These are phyloP conservation scores for Phytomonas sp. DNA, from an alignment of 208 protist species.

Conservation along the genomic window DNA sequence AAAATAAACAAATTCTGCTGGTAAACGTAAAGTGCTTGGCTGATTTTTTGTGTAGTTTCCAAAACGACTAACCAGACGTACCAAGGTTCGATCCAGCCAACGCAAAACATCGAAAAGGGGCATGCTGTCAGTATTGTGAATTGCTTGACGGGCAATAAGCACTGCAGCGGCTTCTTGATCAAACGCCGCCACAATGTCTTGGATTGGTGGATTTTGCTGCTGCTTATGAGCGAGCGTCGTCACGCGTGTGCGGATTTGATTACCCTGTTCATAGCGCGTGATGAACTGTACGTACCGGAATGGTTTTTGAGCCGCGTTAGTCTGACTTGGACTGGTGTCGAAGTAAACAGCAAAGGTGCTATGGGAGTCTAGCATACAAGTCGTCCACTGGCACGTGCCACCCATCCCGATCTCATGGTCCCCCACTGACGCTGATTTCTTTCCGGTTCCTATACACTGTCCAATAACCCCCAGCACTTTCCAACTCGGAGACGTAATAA, in stretches of 20 bases:
- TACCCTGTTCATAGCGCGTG: constrained; percentile 93
- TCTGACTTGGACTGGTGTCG: constrained; percentile 67
- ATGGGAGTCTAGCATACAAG: constrained; percentile 89
- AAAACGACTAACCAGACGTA: constrained; percentile 95
- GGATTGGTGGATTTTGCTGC: constrained; percentile 37
- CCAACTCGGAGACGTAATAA: constrained; percentile 92
- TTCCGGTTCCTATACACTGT: constrained; percentile 85
- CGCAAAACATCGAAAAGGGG: constrained; percentile 96
- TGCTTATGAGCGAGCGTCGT: constrained; percentile 72
- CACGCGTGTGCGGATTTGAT: constrained; percentile 75
- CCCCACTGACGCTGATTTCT: constrained; percentile 82
- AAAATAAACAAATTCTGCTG: constrained; percentile 92
- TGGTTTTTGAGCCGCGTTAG: constrained; percentile 16
- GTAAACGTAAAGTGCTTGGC: constrained; percentile 85
- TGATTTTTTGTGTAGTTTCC: constrained; percentile 90
- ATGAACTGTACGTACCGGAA: constrained; percentile 91
- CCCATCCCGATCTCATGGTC: constrained; percentile 94
- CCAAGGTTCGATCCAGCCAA: constrained; percentile 98
- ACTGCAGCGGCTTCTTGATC: constrained; percentile 97
- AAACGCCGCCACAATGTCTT: constrained; percentile 84
- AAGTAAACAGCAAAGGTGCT: constrained; percentile 96
- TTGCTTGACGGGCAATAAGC: constrained; percentile 94
- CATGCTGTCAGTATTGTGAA: constrained; percentile 94
- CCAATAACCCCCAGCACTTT: constrained; percentile 95
- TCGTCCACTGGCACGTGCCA: constrained; percentile 95